Percentiles rank a stretch among this genome's conserved stretches.
Conservation (phyloP, 495 filamentous ascomycete genomes). For the Aspergillus funiculosus region DNA sequence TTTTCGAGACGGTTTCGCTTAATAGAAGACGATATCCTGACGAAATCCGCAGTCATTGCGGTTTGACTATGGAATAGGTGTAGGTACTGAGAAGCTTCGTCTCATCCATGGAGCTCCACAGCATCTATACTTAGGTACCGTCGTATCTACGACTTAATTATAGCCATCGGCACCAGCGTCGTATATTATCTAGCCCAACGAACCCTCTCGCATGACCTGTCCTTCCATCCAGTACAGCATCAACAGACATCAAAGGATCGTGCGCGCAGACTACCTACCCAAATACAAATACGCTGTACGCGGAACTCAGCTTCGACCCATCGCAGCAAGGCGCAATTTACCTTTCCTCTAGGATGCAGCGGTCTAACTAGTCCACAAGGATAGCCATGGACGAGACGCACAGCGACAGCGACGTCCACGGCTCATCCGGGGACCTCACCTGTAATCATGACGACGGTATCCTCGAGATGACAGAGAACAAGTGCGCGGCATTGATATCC, state of each 20-base stretch:
- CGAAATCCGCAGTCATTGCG: too few relatives aligned
- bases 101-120: conserved; percentile 40
- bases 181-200: conserved; percentile 37
- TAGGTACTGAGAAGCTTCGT: too few relatives aligned
- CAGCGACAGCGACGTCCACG: conserved; percentile 15
- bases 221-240: conserved; percentile 23
- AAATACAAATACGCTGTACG: conserved; percentile 28
- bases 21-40: too few relatives aligned
- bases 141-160: too few relatives aligned
- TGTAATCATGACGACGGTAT: too few relatives aligned
- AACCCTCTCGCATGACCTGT: conserved; percentile 26
- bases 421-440: too few relatives aligned
- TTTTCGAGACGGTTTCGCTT: too few relatives aligned
- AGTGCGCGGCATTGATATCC: too few relatives aligned
- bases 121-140: too few relatives aligned
- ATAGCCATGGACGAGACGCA: conserved; percentile 31
- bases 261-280: conserved; percentile 36
- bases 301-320: conserved; percentile 29
- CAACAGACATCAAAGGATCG: conserved; percentile 33
- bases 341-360: conserved; percentile 22
- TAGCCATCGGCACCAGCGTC: conserved; percentile 39
- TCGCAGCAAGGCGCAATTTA: conserved; percentile 23
- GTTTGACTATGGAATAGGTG: too few relatives aligned
- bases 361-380: conserved; percentile 32
- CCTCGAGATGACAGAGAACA: too few relatives aligned